Evolutionary conservation across 177 flowering plant species (phyloP).

Genomic region (Tripterygium wilfordii): DNA sequence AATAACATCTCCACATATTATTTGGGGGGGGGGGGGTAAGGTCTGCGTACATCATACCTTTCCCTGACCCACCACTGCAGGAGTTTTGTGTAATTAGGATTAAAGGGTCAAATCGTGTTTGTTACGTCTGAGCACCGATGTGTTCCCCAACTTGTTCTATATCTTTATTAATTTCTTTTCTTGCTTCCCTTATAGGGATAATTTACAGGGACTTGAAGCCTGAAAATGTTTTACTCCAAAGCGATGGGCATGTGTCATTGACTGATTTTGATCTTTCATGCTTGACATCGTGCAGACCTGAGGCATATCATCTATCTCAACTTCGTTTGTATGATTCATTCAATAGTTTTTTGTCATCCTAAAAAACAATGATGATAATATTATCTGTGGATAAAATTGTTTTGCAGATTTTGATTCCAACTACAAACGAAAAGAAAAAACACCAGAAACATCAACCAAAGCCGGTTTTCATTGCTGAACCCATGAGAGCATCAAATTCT

Average conservation of each 20-base stretch:
- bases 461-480: conserved; percentile 94
- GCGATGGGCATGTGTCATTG: conserved; percentile 75
- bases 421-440: conserved; percentile 55
- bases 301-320: conserved; percentile 35
- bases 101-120: too few relatives aligned
- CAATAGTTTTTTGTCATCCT: too few relatives aligned
- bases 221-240: conserved; percentile 81
- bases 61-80: too few relatives aligned
- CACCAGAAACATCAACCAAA: conserved; percentile 43
- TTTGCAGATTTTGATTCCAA: conserved; percentile 70
- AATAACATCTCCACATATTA: too few relatives aligned
- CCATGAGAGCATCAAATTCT: conserved; percentile 95
- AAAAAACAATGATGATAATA: too few relatives aligned
- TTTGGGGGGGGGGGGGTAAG: too few relatives aligned
- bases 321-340: neutral
- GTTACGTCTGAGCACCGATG: too few relatives aligned
- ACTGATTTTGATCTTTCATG: conserved; percentile 98
- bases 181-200: conserved; percentile 50
- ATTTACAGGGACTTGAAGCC: conserved; percentile 97
- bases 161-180: neutral
- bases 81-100: too few relatives aligned
- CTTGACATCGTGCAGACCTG: conserved; percentile 94
- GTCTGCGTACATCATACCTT: too few relatives aligned
- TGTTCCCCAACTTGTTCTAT: neutral
- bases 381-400: neutral